Evolutionary conservation across 2,329 filamentous ascomycete genomes (phyloP), one percentile per base, ranked within the genome.

Genomic region (Cladosporium sp.): DNA sequence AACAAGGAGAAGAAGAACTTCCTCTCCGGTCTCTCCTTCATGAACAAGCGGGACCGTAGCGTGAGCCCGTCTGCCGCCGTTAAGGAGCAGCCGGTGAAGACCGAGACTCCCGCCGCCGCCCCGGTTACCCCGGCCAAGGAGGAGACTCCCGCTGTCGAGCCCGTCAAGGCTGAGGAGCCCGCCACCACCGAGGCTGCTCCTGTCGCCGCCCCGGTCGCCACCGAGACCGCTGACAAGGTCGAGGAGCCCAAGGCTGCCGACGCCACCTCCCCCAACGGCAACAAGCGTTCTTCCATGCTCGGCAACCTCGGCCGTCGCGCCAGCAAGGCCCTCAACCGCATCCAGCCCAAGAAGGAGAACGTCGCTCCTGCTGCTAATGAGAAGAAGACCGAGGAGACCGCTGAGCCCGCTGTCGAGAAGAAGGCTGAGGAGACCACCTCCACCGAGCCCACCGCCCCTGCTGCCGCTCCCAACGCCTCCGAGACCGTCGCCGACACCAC

Each of bases 1-100:
- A 58, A 36, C 58, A 66, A 65, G 58, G 61, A 66, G 57, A 66
- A 64, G 62, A 59, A 55, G 53, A 61, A 61, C 55, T 66, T 68
- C 58, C 56, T 68, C 22, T 62, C 61, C 27, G 54, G 56, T 32
- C 54, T 65, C 29, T 54, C 59, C 24, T 64, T 64, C 59, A 59
- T 64, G 30, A 53, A 44, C 55, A 67, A 66, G 60, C 61, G 64
- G 42, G 61, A 63, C 54, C 63, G 64, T 47, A 63, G 59, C 53
- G 62, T 62, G 38, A 64, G 61, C 68, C 75, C 64, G 39, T 66
- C 64, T 42, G 58, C 61, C 32, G 41, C 50, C 54, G 54, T 59
- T 45, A 64, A 64, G 58, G 69, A 71, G 54, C 66, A 70, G 57
- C 59, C 67, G 24, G 53, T 49, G 49, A 62, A 58, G 52, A 55